These are phyloP conservation scores for Ceratocystis albifundus DNA, from an alignment of 2,329 filamentous ascomycete genomes.

Conservation along the genomic window DNA sequence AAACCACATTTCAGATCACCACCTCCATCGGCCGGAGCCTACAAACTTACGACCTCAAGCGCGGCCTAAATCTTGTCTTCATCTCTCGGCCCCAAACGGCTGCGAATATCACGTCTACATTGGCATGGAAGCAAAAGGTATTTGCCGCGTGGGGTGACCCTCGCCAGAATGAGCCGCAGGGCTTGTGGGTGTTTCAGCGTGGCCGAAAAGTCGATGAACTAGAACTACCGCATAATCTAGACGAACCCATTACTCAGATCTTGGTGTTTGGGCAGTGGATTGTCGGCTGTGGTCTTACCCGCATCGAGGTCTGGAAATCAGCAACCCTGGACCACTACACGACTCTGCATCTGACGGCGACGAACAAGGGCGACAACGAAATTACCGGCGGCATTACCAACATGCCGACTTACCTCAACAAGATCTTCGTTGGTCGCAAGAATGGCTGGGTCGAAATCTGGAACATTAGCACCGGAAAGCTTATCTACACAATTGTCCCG, in stretches of 20 bases:
- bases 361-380: constrained; percentile 48
- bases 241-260: constrained; percentile 64
- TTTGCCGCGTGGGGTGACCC: constrained; percentile 79
- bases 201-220: constrained; percentile 75
- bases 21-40: constrained; percentile 83
- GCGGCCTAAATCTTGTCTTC: constrained; percentile 84
- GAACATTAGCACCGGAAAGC: constrained; percentile 86
- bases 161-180: constrained; percentile 42
- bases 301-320: constrained; percentile 83
- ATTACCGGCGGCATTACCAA: constrained; percentile 70
- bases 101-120: constrained; percentile 70
- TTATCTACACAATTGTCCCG: constrained; percentile 81
- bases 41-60: constrained; percentile 89
- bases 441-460: constrained; percentile 93
- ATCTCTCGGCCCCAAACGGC: constrained; percentile 85
- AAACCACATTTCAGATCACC: constrained; percentile 93
- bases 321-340: constrained; percentile 80
- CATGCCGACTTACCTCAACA: constrained; percentile 94
- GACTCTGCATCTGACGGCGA: constrained; percentile 53
- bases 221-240: constrained; percentile 50
- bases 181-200: constrained; percentile 84
- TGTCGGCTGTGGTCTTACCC: constrained; percentile 61
- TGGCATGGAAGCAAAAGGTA: constrained; percentile 75
- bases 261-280: constrained; percentile 86
- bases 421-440: constrained; percentile 75